A percentile compares a stretch with the other conserved stretches of the same genome.
Evolutionary conservation across 176 grass and related monocot genomes (phyloP).

Genomic region (Rhipidocladum racemiflorum): DNA sequence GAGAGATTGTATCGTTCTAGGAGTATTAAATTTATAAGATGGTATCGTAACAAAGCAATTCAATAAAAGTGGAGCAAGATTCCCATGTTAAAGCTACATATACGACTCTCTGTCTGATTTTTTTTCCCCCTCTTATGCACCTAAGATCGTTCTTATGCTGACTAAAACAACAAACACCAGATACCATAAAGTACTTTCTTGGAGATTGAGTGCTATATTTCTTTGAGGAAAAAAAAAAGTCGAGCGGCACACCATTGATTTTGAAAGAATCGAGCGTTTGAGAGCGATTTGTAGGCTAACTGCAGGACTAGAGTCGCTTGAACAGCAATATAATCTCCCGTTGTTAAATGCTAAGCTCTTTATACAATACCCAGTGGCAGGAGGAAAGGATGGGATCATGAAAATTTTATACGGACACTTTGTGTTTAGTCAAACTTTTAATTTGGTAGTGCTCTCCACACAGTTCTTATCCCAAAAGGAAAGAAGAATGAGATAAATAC

Average conservation of each 20-base stretch:
- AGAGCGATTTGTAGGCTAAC: neutral
- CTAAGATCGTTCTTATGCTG: neutral
- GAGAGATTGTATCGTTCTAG: too few species aligned
- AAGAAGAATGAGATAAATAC: too few species aligned
- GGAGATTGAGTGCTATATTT: neutral
- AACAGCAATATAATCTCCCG: neutral
- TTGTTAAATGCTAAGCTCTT: neutral
- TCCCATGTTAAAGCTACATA: neutral
- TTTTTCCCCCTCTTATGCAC: neutral
- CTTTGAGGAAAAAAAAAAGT: neutral
- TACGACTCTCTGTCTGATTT: neutral
- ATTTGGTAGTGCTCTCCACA: neutral
- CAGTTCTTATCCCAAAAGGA: neutral
- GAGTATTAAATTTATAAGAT: too few species aligned
- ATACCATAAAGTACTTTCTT: slow-evolving; percentile 14
- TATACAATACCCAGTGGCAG: neutral
- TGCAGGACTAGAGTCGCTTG: neutral
- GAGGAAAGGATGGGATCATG: neutral
- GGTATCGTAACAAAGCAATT: too few species aligned
- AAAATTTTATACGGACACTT: neutral
- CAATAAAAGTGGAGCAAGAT: neutral
- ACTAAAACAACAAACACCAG: neutral
- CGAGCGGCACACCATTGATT: neutral
- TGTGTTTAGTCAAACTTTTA: neutral
- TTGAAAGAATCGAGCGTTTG: neutral